Percentiles rank a stretch among this genome's conserved stretches.
These are phyloP conservation scores for Crithidia expoeki DNA, from an alignment of 208 protist species.

Conservation along the genomic window DNA sequence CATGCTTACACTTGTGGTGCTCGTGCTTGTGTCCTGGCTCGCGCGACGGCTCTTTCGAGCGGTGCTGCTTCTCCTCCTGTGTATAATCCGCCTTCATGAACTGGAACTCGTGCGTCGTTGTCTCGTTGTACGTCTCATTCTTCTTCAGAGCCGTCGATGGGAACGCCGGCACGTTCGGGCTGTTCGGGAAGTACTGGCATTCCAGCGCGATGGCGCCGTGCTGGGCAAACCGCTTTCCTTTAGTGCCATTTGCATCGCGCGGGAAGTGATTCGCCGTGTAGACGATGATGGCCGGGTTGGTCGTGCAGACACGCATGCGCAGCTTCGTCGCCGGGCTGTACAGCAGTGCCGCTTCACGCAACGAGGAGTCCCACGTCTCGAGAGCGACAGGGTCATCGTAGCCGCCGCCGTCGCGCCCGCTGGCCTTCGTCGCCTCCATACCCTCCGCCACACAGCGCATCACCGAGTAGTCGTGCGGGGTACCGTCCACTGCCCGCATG, in stretches of 20 bases:
- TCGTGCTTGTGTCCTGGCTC: neutral
- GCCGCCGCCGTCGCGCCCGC: slow-evolving; percentile 47
- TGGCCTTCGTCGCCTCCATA: slow-evolving; percentile 46
- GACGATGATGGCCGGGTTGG: slow-evolving; percentile 63
- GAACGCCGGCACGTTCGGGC: slow-evolving; percentile 62
- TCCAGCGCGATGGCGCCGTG: slow-evolving; percentile 69
- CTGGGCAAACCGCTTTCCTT: slow-evolving; percentile 63
- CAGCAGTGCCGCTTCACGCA: slow-evolving; percentile 67
- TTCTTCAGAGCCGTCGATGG: slow-evolving; percentile 66
- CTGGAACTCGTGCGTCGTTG: slow-evolving; percentile 66
- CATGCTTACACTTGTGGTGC: slow-evolving; percentile 10
- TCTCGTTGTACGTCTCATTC: slow-evolving; percentile 69
- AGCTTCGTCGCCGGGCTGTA: slow-evolving; percentile 70
- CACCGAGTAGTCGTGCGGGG: slow-evolving; percentile 62
- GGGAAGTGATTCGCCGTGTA: slow-evolving; percentile 77
- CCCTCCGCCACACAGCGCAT: slow-evolving; percentile 51
- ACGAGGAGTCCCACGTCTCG: slow-evolving; percentile 69
- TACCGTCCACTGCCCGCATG: slow-evolving; percentile 44
- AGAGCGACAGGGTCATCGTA: slow-evolving; percentile 81
- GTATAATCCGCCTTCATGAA: slow-evolving; percentile 42
- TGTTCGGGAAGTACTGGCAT: slow-evolving; percentile 86
- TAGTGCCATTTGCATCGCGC: slow-evolving; percentile 48
- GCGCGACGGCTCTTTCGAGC: neutral
- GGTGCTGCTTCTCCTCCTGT: slow-evolving; percentile 22
- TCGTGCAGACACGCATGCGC: slow-evolving; percentile 68